Base-by-base conservation (phyloP, 208 protist species). In the Strigomonas oncopelti region DNA sequence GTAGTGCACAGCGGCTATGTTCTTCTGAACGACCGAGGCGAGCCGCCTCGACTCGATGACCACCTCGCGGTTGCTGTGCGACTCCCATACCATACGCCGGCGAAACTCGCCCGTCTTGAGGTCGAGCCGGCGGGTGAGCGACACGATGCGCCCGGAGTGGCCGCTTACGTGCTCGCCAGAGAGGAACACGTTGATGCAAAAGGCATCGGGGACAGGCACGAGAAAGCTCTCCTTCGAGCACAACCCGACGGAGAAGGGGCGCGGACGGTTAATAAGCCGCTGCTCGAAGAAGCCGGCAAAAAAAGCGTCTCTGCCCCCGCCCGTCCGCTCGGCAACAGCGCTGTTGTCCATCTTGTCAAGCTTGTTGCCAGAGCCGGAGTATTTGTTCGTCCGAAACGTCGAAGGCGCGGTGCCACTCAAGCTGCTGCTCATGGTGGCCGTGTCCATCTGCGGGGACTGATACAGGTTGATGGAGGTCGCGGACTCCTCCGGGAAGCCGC, bases 141-240 rank as follows among this genome's bases (percentile, higher is more conserved):
- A 80, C 5, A 80, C 46, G 29, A 91, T 81, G 9, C 67, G 74
- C 0, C 88, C 88, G 0, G 77, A 87, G 18, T 76, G 66, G 13
- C 76, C 58, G 72, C 74, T 91, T 27, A 96, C 88, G 65, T 92
- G 86, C 65, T 93, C 83, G 46, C 88, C 85, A 28, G 80, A 84
- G 22, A 96, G 70, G 71, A 91, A 93, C 1, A 93, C 84, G 56
- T 93, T 82, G 31, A 96, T 74, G 66, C 86, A 87, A 70, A 94
- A 92, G 14, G 91, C 75, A 64, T 96, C 88, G 0, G 91, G 91
- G 20, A 85, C 84, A 67, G 72, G 66, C 58, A 91, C 80, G 24
- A 91, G 77, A 66, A 87, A 93, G 38, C 77, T 78, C 32, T 93
- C 87, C 52, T 77, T 79, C 28, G 61, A 71, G 29, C 65, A 78